phyloP scores from a whole-genome alignment of 331 rosid genomes.

The Malus hybrid region DNA sequence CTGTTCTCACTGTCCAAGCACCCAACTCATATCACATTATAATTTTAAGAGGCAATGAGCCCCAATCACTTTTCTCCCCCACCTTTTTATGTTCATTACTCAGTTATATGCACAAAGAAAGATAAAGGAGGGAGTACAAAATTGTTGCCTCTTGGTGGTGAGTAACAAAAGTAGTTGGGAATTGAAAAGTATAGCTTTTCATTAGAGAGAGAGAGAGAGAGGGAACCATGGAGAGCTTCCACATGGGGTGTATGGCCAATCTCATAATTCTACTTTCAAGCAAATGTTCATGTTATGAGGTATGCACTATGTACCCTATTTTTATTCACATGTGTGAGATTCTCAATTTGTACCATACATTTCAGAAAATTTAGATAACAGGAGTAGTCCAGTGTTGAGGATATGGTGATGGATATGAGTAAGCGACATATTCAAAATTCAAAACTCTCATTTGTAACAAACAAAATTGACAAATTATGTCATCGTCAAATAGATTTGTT shows the following conservation, averaged over 20 bases:
- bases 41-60: slow-evolving; percentile 11
- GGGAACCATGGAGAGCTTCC: slow-evolving; percentile 12
- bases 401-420: too few relatives aligned
- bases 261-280: slow-evolving; percentile 11
- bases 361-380: too few relatives aligned
- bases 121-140: background rate
- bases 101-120: slow-evolving; percentile 5
- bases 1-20: slow-evolving; percentile 12
- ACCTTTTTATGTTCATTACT: slow-evolving; percentile 4
- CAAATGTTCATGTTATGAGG: background rate
- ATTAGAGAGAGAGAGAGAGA: background rate
- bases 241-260: slow-evolving; percentile 34
- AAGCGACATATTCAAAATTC: too few relatives aligned
- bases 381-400: too few relatives aligned
- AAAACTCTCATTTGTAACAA: too few relatives aligned
- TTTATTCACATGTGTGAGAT: background rate
- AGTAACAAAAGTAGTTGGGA: slow-evolving; percentile 23
- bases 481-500: too few relatives aligned
- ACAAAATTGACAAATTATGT: too few relatives aligned
- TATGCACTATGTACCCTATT: background rate
- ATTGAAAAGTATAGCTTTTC: slow-evolving; percentile 19
- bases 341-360: background rate
- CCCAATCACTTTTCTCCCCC: slow-evolving; percentile 19
- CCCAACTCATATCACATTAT: slow-evolving; percentile 20
- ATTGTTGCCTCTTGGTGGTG: slow-evolving; percentile 23